Base-by-base conservation (phyloP, 495 filamentous ascomycete species). In the Aspergillus sclerotioniger region DNA sequence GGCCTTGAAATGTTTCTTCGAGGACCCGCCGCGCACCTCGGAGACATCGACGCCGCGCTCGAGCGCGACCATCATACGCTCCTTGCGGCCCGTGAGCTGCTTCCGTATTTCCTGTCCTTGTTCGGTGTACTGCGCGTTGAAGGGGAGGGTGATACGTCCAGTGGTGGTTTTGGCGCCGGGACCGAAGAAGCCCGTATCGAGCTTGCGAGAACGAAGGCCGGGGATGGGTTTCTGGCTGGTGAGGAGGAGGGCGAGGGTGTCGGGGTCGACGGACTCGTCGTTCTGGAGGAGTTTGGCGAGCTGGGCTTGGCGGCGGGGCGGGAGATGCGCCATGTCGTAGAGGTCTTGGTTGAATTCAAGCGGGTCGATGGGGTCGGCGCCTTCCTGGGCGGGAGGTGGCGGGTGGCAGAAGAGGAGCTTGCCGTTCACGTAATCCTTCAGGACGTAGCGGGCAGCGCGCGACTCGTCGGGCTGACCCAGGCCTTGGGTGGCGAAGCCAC, bases 401-500 rank as follows among this genome's bases (percentile, higher is more conserved):
- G 95, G 93, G 63, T 93, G 85, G 63, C 90, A 91, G 79, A 88
- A 98, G 8, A 96, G 82, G 3, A 99, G 83, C 72, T 96, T 97
- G 54, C 95, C 95, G 66, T 86, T 95, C 56, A 99, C 94, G 64
- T 96, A 98, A 76, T 99, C 95, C 71, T 99, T 99, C 16, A 99
- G 82, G 13, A 99, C 77, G 58, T 90, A 89, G 52, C 95, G 82
- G 1, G 93, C 94, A 7, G 94, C 95, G 58, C 95, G 81, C 2
- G 91, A 93, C 75, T 96, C 90, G 67, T 99, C 94, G 12, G 95
- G 93, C 58, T 92, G 87, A 12, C 95, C 94, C 25, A 88, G 84
- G 56, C 94, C 92, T 29, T 85, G 84, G 13, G 91, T 96, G 41
- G 87, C 84, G 75, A 95, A 98, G 28, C 95, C 95, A 62, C 95